Conservation (phyloP, 1,284 basidiomycete genomes). For the Chiua sp. region DNA sequence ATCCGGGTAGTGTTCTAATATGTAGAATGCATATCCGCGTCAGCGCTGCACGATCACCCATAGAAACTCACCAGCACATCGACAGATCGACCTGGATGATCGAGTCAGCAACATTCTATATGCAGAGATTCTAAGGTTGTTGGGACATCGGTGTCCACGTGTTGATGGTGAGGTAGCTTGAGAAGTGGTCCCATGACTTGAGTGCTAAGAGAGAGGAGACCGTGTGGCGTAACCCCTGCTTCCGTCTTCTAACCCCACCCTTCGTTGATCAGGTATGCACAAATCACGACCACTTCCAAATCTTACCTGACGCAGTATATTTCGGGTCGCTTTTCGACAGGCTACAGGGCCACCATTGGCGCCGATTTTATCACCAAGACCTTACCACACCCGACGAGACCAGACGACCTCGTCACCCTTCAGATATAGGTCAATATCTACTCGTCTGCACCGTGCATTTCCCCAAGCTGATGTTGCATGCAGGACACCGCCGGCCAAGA, state of each 20-base stretch:
- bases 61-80: constrained; percentile 22
- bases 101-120: constrained; percentile 22
- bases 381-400: constrained; percentile 59
- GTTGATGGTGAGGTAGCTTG: constrained; percentile 29
- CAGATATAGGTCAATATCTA: constrained; percentile 76
- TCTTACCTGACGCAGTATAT: constrained; percentile 57
- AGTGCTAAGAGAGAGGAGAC: constrained; percentile 18
- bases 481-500: constrained; percentile 85
- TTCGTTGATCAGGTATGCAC: constrained; percentile 54
- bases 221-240: constrained; percentile 21
- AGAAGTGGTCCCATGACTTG: constrained; percentile 13
- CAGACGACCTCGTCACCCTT: constrained; percentile 61
- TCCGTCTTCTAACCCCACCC: constrained; percentile 19
- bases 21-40: background rate
- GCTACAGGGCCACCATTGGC: constrained; percentile 83
- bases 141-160: constrained; percentile 10
- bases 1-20: constrained; percentile 23
- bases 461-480: constrained; percentile 14
- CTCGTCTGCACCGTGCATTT: constrained; percentile 5
- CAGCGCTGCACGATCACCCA: constrained; percentile 14
- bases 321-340: constrained; percentile 72
- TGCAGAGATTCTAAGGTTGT: background rate
- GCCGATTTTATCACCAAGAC: constrained; percentile 83
- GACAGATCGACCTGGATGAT: constrained; percentile 19
- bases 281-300: background rate